Percentiles rank a stretch among this genome's conserved stretches.
Conservation (phyloP, 306 rosid species). For the Prosopis cineraria region DNA sequence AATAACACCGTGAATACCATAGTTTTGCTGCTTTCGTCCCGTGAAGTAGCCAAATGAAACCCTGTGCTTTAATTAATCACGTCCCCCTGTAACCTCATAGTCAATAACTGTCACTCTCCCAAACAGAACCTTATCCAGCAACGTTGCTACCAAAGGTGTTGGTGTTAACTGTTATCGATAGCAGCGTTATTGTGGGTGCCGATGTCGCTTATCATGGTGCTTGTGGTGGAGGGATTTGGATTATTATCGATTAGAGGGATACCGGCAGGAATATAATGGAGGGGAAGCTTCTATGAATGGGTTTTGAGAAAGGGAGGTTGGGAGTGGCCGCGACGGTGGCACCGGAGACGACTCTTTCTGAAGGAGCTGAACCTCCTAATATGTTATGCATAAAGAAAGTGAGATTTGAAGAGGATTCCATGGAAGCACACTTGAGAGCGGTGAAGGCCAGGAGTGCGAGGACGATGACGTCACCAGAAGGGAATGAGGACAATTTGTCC, state of each 20-base stretch:
- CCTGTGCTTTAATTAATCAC: constrained; percentile 46
- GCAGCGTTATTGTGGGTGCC: constrained; percentile 37
- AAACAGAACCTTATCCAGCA: constrained; percentile 37
- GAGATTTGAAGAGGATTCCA: not conserved
- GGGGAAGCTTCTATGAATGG: constrained; percentile 41
- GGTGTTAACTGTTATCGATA: constrained; percentile 8
- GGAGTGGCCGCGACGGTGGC: constrained; percentile 3
- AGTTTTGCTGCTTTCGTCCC: constrained; percentile 52
- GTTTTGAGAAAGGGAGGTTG: constrained; percentile 53
- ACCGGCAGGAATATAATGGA: constrained; percentile 28
- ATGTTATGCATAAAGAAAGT: constrained; percentile 52
- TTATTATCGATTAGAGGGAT: constrained; percentile 29
- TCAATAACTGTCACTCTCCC: constrained; percentile 56
- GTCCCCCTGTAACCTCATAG: constrained; percentile 40
- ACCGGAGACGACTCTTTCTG: constrained; percentile 49
- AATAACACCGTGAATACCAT: constrained; percentile 44
- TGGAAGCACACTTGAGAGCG: not conserved
- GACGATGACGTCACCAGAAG: constrained; percentile 2
- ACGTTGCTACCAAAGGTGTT: constrained; percentile 28
- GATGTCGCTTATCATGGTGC: constrained; percentile 26
- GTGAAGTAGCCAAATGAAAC: constrained; percentile 46
- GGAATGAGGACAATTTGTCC: constrained; percentile 12
- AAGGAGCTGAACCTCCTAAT: constrained; percentile 45
- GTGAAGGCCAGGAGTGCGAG: constrained; percentile 25
- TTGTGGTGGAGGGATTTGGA: not conserved